Base-by-base conservation (phyloP, 1,284 basidiomycete species). In the Cryptococcus sp. region DNA sequence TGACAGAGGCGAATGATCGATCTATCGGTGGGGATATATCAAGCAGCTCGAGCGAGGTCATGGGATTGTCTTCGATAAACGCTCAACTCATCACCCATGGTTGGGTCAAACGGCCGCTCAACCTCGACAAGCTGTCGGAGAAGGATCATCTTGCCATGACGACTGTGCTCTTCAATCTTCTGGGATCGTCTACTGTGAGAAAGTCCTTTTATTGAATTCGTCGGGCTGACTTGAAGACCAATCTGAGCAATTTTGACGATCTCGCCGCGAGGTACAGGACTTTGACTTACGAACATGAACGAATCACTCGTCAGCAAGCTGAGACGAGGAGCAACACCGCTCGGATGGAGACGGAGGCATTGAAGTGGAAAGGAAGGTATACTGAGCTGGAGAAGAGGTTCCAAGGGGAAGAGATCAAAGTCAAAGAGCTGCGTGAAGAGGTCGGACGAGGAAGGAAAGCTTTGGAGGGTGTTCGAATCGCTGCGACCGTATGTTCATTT, bases 231-330 rank as follows among this genome's bases (percentile, higher is more conserved):
- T 9, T 6, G 10, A 47, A 74, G 89, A 80, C 84, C 61, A 90
- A 93, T 66, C 83, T 91, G 77, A 74, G 79, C 10, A 77, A 81
- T n/a, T 81, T 85, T 21, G 90, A 94, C 57, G 80, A 85, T 5
- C 65, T 91, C 4, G 78, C 82, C 0, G 82, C 85, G 0, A 85
- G 87, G 56, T 72, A 87, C 34, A 77, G 86, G 16, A 89, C 86
- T 0, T 72, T 91, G 2, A 79, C 81, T 9, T 92, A 93, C 56
- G 90, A 94, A 60, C 78, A 87, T 51, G 87, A 92, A 60, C 80
- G 89, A 1, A 75, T 91, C 39, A 70, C 73, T 32, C 79, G 80
- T 16, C 82, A 86, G 77, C 77, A 42, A 16, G 49, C 43, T n/a
- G 41, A 45, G 32, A 24, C 53, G 4, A 53, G 56, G 25, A 51